Evolutionary conservation across 2,329 filamentous ascomycete genomes (phyloP).

Genomic region (Alternaria arborescens): DNA sequence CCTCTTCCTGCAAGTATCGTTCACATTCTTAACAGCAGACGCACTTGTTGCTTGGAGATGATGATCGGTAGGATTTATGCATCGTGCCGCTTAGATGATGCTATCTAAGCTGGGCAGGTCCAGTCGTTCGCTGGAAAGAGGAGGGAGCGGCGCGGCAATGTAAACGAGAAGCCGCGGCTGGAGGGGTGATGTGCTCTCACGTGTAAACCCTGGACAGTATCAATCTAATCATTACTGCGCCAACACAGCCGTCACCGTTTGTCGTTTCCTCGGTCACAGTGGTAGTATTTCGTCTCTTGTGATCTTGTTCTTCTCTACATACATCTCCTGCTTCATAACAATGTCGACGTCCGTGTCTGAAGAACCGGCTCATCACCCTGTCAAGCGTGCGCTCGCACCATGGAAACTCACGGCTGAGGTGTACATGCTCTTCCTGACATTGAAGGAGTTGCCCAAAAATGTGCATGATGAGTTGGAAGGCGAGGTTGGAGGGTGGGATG

Average conservation of each 20-base stretch:
- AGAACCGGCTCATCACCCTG: slow-evolving; percentile 29
- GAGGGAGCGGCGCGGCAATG: background rate
- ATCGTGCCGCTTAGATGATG: background rate
- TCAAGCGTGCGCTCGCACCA: slow-evolving; percentile 32
- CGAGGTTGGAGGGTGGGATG: slow-evolving; percentile 25
- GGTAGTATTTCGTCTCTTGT: too few species aligned
- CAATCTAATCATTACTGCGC: background rate
- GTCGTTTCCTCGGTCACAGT: too few species aligned
- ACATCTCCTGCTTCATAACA: background rate
- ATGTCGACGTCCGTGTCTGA: background rate
- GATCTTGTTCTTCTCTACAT: background rate
- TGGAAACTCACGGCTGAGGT: slow-evolving; percentile 38
- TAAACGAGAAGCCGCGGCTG: background rate
- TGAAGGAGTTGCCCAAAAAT: slow-evolving; percentile 33
- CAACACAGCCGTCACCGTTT: background rate
- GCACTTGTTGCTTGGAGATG: background rate
- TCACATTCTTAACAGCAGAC: background rate
- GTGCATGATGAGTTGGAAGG: slow-evolving; percentile 40
- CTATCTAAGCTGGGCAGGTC: background rate
- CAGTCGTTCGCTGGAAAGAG: background rate
- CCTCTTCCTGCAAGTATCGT: background rate
- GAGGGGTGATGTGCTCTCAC: background rate
- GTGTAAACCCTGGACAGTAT: background rate
- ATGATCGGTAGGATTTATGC: background rate
- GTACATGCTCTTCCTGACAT: slow-evolving; percentile 37